Evolutionary conservation across 1,139 yeast species (phyloP).

Genomic region (Suhomyces wounanorum): DNA sequence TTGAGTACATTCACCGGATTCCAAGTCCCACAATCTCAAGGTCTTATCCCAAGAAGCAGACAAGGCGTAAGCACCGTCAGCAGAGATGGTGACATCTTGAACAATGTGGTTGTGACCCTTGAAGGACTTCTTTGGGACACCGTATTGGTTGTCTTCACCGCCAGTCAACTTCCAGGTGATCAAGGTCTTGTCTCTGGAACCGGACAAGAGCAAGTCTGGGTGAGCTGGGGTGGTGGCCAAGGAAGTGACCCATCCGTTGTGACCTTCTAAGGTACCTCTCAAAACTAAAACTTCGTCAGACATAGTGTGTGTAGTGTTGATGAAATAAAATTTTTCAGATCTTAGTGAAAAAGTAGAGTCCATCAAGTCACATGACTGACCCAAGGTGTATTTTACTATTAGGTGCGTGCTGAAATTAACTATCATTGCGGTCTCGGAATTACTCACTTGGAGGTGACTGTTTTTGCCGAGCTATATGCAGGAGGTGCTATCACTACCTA

Average conservation of each 20-base stretch:
- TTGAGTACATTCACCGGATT: conserved; percentile 90
- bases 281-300: conserved; percentile 95
- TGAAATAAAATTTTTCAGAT: conserved; percentile 9
- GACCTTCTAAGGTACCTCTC: conserved; percentile 98
- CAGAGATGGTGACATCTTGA: conserved; percentile 96
- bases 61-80: conserved; percentile 97
- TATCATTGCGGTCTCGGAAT: conserved; percentile 34
- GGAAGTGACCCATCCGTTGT: conserved; percentile 92
- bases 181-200: conserved; percentile 98
- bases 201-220: conserved; percentile 98
- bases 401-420: conserved; percentile 26
- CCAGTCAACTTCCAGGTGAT: conserved; percentile 99
- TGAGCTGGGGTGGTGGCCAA: conserved; percentile 97
- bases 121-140: conserved; percentile 97
- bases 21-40: conserved; percentile 97
- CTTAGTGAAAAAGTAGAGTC: conserved; percentile 15
- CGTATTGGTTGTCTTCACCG: conserved; percentile 92
- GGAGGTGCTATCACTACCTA: conserved; percentile 12
- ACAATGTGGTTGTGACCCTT: conserved; percentile 99
- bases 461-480: conserved; percentile 36
- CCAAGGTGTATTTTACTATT: background rate
- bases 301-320: conserved; percentile 36
- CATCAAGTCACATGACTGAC: conserved; percentile 13
- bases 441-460: conserved; percentile 39
- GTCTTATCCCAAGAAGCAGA: conserved; percentile 99